A percentile compares a stretch with the other conserved stretches of the same genome.
These are phyloP conservation scores for Nothomitra cinnamomea DNA, from an alignment of 2,329 filamentous ascomycete genomes.

Conservation along the genomic window DNA sequence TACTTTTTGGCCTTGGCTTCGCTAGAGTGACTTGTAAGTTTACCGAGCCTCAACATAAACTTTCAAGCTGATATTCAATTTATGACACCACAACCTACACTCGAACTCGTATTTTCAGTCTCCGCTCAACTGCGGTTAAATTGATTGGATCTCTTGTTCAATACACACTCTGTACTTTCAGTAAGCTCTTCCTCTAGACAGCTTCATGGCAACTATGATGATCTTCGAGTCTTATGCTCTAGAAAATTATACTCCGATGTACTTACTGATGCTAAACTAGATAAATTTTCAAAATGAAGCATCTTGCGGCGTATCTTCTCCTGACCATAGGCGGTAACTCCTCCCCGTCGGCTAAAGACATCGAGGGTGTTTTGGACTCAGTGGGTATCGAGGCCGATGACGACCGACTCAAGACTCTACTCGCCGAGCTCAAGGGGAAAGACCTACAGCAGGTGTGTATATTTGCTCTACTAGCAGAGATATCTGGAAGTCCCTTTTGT, in stretches of 20 bases:
- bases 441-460: slow-evolving; percentile 71
- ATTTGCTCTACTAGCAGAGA: neutral
- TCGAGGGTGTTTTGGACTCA: slow-evolving; percentile 78
- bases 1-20: neutral
- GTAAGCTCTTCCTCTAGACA: slow-evolving; percentile 18
- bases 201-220: neutral
- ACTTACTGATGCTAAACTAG: neutral
- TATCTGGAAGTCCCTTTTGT: neutral
- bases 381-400: slow-evolving; percentile 89
- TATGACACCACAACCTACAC: slow-evolving; percentile 21
- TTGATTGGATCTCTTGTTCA: slow-evolving; percentile 96
- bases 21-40: neutral
- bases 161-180: slow-evolving; percentile 14
- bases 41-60: neutral
- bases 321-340: slow-evolving; percentile 85
- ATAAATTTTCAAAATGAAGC: slow-evolving; percentile 63
- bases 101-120: slow-evolving; percentile 96
- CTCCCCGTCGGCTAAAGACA: slow-evolving; percentile 67
- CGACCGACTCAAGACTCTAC: slow-evolving; percentile 70
- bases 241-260: neutral
- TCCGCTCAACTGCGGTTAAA: slow-evolving; percentile 99
- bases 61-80: slow-evolving; percentile 11
- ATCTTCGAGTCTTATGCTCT: slow-evolving; percentile 23
- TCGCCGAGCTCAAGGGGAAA: slow-evolving; percentile 85
- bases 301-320: slow-evolving; percentile 98